Conservation (phyloP, 169 alveolate species). For the Pseudocohnilembus persalinus region DNA sequence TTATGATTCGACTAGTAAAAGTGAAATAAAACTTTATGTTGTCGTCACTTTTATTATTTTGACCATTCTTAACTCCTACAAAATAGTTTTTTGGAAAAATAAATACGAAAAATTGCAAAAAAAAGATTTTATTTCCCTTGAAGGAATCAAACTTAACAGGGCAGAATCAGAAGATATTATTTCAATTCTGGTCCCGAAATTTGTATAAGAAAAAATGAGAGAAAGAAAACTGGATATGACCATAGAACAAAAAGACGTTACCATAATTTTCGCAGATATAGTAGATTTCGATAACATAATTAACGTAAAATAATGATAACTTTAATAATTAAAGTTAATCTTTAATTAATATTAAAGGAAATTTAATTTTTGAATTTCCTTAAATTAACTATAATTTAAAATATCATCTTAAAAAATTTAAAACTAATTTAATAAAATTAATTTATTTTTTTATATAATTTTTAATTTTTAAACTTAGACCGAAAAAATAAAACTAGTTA, state of each 20-base stretch:
- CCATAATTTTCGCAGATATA: conserved; percentile 59
- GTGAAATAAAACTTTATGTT: background rate
- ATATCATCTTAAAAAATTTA: too few species aligned
- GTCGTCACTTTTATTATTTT: background rate
- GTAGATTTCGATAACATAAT: conserved; percentile 55
- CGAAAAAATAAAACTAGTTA: conserved; percentile 93
- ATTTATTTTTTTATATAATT: too few species aligned
- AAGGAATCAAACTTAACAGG: background rate
- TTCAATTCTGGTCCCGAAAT: background rate
- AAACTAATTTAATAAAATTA: too few species aligned
- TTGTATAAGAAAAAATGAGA: background rate
- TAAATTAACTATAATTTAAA: too few species aligned
- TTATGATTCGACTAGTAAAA: too few species aligned
- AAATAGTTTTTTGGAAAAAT: background rate
- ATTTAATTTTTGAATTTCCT: too few species aligned
- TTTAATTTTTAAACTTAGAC: background rate
- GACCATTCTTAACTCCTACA: background rate
- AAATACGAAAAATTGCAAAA: background rate
- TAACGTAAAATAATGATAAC: conserved; percentile 30
- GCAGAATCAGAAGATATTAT: background rate
- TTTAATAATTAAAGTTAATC: too few species aligned
- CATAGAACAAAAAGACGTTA: conserved; percentile 21
- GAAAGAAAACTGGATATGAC: background rate
- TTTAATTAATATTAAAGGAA: too few species aligned
- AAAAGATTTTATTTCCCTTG: background rate